A percentile compares a stretch with the other conserved stretches of the same genome.
Evolutionary conservation across 352 stramenopile species (phyloP).

Genomic region (Phytophthora chlamydospora): DNA sequence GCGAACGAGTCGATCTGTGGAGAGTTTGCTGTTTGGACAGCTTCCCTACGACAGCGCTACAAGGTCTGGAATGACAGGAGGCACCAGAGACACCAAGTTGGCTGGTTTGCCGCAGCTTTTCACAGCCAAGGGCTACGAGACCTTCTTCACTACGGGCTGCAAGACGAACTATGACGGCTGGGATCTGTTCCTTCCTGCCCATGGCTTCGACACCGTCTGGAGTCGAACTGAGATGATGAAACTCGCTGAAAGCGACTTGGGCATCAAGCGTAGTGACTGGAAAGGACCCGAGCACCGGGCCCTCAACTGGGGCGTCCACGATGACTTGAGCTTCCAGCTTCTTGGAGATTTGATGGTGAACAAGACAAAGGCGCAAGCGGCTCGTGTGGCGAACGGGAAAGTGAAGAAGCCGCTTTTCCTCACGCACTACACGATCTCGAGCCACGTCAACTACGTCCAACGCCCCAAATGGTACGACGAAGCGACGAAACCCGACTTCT

Average conservation of each 20-base stretch:
- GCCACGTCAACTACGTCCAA: constrained; percentile 43
- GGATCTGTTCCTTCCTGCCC: constrained; percentile 41
- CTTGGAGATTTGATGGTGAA: constrained; percentile 49
- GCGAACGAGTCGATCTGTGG: constrained; percentile 54
- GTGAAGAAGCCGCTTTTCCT: constrained; percentile 49
- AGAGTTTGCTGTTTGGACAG: constrained; percentile 56
- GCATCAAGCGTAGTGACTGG: constrained; percentile 42
- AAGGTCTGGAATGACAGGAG: constrained; percentile 37
- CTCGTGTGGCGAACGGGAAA: constrained; percentile 16
- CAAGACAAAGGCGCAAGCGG: constrained; percentile 34
- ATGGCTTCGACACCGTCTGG: constrained; percentile 52
- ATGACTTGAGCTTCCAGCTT: constrained; percentile 50
- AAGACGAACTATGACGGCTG: constrained; percentile 53
- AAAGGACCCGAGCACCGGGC: constrained; percentile 12
- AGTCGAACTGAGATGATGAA: constrained; percentile 39
- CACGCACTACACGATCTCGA: constrained; percentile 60
- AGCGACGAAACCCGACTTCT: constrained; percentile 39
- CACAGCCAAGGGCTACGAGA: constrained; percentile 51
- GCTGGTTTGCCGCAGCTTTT: constrained; percentile 56
- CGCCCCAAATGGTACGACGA: constrained; percentile 43
- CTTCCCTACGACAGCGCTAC: constrained; percentile 45
- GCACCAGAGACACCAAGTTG: constrained; percentile 27
- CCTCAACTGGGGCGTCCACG: constrained; percentile 48
- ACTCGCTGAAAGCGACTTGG: constrained; percentile 35
- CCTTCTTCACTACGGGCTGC: constrained; percentile 49